A percentile compares a stretch with the other conserved stretches of the same genome.
phyloP scores from a whole-genome alignment of 352 stramenopile species.

The Phytophthora hybrid region DNA sequence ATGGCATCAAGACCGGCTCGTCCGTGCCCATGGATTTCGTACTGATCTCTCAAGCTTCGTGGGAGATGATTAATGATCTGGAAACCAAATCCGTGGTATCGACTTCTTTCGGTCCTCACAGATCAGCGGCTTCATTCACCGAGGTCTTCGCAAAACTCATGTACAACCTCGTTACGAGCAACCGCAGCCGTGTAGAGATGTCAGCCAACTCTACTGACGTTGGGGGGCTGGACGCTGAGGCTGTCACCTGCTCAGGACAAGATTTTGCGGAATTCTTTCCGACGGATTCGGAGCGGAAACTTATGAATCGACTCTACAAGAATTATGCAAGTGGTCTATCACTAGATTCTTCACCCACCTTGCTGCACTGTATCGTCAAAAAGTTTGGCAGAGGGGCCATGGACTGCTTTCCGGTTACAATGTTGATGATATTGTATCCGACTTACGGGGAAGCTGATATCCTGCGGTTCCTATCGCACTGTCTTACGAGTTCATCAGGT shows the following conservation, averaged over 20 bases:
- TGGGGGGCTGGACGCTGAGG: background rate
- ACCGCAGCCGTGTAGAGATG: constrained; percentile 42
- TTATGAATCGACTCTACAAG: constrained; percentile 78
- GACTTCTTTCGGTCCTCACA: background rate
- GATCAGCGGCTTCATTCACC: constrained; percentile 20
- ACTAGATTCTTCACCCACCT: constrained; percentile 51
- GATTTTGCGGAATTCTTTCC: constrained; percentile 32
- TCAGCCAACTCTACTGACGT: background rate
- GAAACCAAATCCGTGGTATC: constrained; percentile 23
- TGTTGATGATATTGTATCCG: constrained; percentile 68
- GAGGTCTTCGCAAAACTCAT: constrained; percentile 49
- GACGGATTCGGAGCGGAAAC: constrained; percentile 50
- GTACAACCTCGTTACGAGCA: constrained; percentile 43
- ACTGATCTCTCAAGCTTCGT: constrained; percentile 62
- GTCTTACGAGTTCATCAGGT: constrained; percentile 28
- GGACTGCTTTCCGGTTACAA: constrained; percentile 59
- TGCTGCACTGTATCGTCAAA: constrained; percentile 63
- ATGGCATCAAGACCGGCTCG: constrained; percentile 27
- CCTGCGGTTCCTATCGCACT: constrained; percentile 45
- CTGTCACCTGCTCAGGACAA: background rate
- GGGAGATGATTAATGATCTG: constrained; percentile 64
- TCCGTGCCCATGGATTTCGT: constrained; percentile 50
- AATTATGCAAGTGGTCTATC: constrained; percentile 52
- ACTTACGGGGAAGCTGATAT: constrained; percentile 45
- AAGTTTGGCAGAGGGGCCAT: constrained; percentile 55